These are phyloP conservation scores for Talaromyces amestolkiae DNA, from an alignment of 2,329 filamentous ascomycete species.

Conservation along the genomic window DNA sequence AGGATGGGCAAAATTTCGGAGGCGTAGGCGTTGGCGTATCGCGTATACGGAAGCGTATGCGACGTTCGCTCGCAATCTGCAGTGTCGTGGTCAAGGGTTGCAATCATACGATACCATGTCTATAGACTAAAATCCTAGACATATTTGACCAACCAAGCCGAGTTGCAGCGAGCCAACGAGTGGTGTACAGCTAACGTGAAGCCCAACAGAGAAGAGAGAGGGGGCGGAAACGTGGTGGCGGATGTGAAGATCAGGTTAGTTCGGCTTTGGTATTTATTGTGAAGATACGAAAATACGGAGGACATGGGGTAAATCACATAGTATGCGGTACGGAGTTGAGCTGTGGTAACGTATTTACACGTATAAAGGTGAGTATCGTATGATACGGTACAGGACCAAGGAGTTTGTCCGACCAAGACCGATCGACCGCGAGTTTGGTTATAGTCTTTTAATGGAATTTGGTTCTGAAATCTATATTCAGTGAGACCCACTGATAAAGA, in stretches of 20 bases:
- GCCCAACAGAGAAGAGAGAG: not conserved
- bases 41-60: not conserved
- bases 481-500: not conserved
- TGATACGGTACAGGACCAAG: not conserved
- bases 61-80: not conserved
- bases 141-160: not conserved
- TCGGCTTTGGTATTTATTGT: not conserved
- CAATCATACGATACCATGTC: not conserved
- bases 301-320: not conserved
- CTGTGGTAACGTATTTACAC: not conserved
- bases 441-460: not conserved
- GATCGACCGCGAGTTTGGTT: not conserved
- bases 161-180: not conserved
- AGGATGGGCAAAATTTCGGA: not conserved
- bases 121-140: not conserved
- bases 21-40: not conserved
- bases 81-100: slow-evolving; percentile 2
- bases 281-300: not conserved
- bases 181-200: not conserved
- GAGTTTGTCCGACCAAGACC: not conserved
- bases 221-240: not conserved
- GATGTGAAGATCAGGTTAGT: not conserved
- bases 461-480: not conserved
- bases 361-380: not conserved
- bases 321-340: not conserved